Evolutionary conservation across 2,329 filamentous ascomycete species (phyloP), one percentile per base, ranked within the genome.

Genomic region (Parasarocladium wereldwijsianum): DNA sequence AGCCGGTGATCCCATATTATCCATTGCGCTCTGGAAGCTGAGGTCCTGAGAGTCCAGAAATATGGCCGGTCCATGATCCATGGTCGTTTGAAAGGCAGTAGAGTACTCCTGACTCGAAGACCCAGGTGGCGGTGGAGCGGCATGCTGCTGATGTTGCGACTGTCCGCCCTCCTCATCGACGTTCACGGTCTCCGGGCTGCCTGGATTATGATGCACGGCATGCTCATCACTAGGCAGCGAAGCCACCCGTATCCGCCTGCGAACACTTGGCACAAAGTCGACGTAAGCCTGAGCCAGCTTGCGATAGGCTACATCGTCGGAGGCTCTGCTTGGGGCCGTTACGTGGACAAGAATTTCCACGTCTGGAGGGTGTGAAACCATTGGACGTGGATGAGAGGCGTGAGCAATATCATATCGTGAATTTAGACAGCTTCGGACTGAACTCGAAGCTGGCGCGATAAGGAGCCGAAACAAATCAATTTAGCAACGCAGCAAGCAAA

Each of bases 311-410:
- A 41, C 46, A 46, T 73, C 67, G 38, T 70, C 62, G 8, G 43
- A 39, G 14, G 54, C 49, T 22, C 46, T 57, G 40, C 62, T 60
- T 6, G 66, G 62, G 17, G 67, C 68, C 8, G 60, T 47, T 32
- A 68, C 57, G 43, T 73, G 68, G 29, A 70, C 58, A 25, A 73
- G 53, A 25, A 72, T 65, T 47, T 73, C 66, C 30, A 58, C 51
- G 34, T 60, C 49, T 12, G 34, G 24, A 15, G 36, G 30, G 34
- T 37, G 43, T 24, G 34, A 35, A 27, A 42, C 38, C 49, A 52
- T 52, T 13, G 23, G 19, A 21, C 5, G 18, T 17, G 14, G 15
- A 8, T 5, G 11, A 10, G 15, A 16, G 19, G 28, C 13, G 19
- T n/a, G 14, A 30, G 15, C 17, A 18, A 19, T 21, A 21, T 23